Percentiles rank a stretch among this genome's conserved stretches.
phyloP scores from a whole-genome alignment of 495 filamentous ascomycete species.

The Penicillium desertorum region DNA sequence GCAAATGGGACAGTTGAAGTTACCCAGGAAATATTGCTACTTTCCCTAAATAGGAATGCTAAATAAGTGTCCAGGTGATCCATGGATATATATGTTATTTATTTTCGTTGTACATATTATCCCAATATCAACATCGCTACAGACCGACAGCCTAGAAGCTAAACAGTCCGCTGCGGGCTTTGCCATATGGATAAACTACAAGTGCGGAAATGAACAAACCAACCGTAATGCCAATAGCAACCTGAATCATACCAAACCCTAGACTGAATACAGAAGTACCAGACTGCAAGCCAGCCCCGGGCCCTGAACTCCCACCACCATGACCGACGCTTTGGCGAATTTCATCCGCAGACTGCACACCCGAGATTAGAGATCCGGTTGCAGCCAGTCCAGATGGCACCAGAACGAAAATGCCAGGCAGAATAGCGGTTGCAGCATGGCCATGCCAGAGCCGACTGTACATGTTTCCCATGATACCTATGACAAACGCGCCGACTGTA shows the following conservation, averaged over 20 bases:
- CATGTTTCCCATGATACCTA: conserved; percentile 80
- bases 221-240: conserved; percentile 88
- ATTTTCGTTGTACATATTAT: background rate
- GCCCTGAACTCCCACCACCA: conserved; percentile 1
- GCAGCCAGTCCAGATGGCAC: conserved; percentile 85
- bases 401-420: conserved; percentile 88
- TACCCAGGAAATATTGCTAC: background rate
- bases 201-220: conserved; percentile 80
- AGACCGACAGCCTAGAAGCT: conserved; percentile 58
- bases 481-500: conserved; percentile 76
- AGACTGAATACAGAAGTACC: conserved; percentile 30
- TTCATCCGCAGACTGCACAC: conserved; percentile 72
- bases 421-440: conserved; percentile 77
- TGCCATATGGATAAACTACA: conserved; percentile 84
- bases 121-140: background rate
- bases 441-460: conserved; percentile 79
- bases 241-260: conserved; percentile 60
- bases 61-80: too few species aligned
- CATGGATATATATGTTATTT: background rate
- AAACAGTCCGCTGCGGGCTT: conserved; percentile 80
- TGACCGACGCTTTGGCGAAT: conserved; percentile 56
- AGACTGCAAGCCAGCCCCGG: conserved; percentile 18
- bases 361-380: conserved; percentile 71
- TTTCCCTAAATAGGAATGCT: background rate
- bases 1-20: background rate